Conservation (phyloP, 805 yeast genomes). For the Candida andamanensis region DNA sequence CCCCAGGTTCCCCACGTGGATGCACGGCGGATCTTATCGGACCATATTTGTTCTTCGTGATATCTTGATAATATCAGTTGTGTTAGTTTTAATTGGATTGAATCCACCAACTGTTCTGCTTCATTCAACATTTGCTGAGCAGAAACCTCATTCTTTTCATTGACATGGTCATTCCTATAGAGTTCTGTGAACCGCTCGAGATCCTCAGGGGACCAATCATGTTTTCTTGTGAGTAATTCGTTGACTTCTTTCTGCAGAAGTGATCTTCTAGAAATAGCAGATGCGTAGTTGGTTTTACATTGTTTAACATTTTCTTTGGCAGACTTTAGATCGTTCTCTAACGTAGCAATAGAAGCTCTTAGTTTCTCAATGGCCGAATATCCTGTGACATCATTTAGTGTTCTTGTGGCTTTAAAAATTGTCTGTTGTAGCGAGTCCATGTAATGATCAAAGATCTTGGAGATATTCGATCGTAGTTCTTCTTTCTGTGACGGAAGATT, state of each 20-base stretch:
- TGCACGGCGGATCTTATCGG: conserved; percentile 89
- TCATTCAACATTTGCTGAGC: conserved; percentile 45
- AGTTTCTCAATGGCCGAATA: conserved; percentile 74
- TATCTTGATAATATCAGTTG: conserved; percentile 80
- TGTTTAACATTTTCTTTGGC: conserved; percentile 44
- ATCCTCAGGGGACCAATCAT: conserved; percentile 74
- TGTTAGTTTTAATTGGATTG: conserved; percentile 61
- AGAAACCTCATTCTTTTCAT: conserved; percentile 54
- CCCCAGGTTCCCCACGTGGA: conserved; percentile 96
- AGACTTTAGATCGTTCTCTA: conserved; percentile 48
- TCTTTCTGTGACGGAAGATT: conserved; percentile 46
- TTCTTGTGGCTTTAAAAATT: conserved; percentile 54
- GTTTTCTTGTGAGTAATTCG: conserved; percentile 79
- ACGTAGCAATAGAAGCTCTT: conserved; percentile 52
- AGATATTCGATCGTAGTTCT: conserved; percentile 27
- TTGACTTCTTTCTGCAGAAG: conserved; percentile 79
- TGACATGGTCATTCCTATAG: conserved; percentile 74
- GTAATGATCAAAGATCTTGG: conserved; percentile 41
- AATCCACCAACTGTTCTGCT: conserved; percentile 62
- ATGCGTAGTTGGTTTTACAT: conserved; percentile 48
- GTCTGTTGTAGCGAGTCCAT: conserved; percentile 54
- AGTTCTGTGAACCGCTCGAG: conserved; percentile 78
- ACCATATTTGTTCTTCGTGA: conserved; percentile 97
- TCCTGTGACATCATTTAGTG: conserved; percentile 89
- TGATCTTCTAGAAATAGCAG: conserved; percentile 60